Evolutionary conservation across 2,329 filamentous ascomycete species (phyloP), one percentile per base, ranked within the genome.

Genomic region (Neocucurbitaria cava): DNA sequence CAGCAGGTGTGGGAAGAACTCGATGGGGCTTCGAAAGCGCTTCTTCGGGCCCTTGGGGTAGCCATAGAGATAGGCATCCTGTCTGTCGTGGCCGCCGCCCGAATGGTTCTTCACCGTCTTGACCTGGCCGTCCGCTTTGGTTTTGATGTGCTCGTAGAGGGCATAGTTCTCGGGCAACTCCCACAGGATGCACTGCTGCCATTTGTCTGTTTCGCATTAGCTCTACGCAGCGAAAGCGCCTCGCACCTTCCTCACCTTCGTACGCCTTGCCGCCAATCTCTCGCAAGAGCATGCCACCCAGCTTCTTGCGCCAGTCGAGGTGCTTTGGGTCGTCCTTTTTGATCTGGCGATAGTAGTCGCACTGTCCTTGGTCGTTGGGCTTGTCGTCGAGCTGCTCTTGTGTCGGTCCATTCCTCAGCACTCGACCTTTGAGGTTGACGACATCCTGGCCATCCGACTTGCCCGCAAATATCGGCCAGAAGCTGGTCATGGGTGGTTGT

Each of bases 31-130:
- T 49, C 84, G 73, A 66, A 81, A 87, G 44, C 83, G 78, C 71
- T 85, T 86, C 68, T 80, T 82, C 17, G 81, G 77, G 15, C 84
- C 84, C 41, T 78, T 73, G 2, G 84, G 84, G 64, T 87, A 83
- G 18, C 85, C 85, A 66, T 86, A 87, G 5, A 87, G 76, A 59
- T 86, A 87, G 28, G 83, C 83, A 65, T 87, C 85, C 61, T 85
- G 82, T 49, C 84, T 74, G 64, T 85, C 82, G 56, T 81, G 82
- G 10, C 77, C 79, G 30, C 80, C 82, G 31, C 76, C 78, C 6
- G 78, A 80, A 66, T 81, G 77, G 46, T 78, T 81, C 70, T 81
- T 79, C 68, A 77, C 74, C 59, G 78, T 77, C 57, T 82, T 81
- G 26, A 79, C 75, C 45, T 80, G 77, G 38, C 77, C 77, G 42